These are phyloP conservation scores for Chaetomium globosum DNA, from an alignment of 2,329 filamentous ascomycete genomes.

Conservation along the genomic window DNA sequence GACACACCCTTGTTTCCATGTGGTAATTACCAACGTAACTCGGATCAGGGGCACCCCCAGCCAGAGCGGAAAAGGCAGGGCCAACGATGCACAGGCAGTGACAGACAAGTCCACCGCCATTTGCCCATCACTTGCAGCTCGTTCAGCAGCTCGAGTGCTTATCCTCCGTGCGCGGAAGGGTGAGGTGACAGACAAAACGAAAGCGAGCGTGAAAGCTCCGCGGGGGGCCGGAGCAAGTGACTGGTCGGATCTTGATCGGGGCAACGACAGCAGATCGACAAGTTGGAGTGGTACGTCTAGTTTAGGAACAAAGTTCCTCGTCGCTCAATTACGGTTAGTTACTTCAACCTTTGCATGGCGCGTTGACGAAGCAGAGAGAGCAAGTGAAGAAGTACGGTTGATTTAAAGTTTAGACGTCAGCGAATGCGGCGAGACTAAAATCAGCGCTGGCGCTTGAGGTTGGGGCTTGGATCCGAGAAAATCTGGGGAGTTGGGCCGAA, in stretches of 20 bases:
- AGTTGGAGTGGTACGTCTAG: not conserved
- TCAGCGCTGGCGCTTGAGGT: constrained; percentile 31
- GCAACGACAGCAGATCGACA: not conserved
- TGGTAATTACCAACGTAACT: constrained; percentile 19
- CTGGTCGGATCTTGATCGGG: not conserved
- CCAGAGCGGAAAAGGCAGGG: not conserved
- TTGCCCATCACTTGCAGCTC: not conserved
- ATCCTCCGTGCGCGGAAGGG: not conserved
- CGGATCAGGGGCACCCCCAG: not conserved
- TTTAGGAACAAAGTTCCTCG: not conserved
- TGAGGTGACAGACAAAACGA: not conserved
- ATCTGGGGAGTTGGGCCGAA: constrained; percentile 30
- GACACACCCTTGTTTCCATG: constrained; percentile 20
- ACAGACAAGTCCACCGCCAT: not conserved
- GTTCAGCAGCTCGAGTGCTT: not conserved
- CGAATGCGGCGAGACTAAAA: constrained; percentile 33
- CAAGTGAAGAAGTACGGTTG: constrained; percentile 23
- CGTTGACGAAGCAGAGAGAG: not conserved
- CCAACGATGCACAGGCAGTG: not conserved
- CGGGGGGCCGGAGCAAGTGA: not conserved
- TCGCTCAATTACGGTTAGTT: not conserved
- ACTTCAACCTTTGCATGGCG: not conserved
- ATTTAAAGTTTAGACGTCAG: constrained; percentile 33
- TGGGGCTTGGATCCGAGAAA: constrained; percentile 27
- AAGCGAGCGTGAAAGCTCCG: not conserved